Evolutionary conservation across 2,329 filamentous ascomycete genomes (phyloP), one percentile per base, ranked within the genome.

Genomic region (Aspergillus tanneri): DNA sequence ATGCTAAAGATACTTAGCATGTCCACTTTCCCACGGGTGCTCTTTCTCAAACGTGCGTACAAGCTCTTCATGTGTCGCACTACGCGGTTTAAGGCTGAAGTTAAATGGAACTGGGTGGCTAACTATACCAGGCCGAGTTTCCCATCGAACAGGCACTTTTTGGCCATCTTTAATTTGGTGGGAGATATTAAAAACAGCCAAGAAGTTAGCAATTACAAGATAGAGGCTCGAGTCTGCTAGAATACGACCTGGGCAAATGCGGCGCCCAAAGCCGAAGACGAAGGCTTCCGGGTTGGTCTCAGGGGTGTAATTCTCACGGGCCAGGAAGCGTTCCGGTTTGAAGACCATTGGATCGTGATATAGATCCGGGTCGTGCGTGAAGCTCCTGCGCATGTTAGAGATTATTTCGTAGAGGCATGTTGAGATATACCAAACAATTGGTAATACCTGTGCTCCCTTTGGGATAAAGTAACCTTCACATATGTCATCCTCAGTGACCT

Each of bases 261-360:
- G 44, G 3, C 58, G 54, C 0, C 58, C 60, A 28, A 58, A 60
- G 1, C 60, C 58, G n/a, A 62, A 61, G 0, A 53, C 49, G 5
- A 60, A 43, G 3, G 59, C 58, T 2, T 63, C 58, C 4, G 71
- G 70, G 45, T 73, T 69, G 8, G 63, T 66, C 47, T 75, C 71
- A 0, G 68, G 61, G 0, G 52, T 36, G n/a, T 62, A 61, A 3
- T 52, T 58, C 1, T 64, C 51, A 0, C 56, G 57, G 2, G 54
- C 55, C 1, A 76, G 48, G 50, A 71, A 74, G 2, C 75, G 67
- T 14, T 74, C 71, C 0, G 75, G 75, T 0, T 68, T 65, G 65
- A 77, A 77, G 0, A 30, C 45, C 55, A 66, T 64, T 0, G 71
- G 67, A 2, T 70, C 60, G 5, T 50, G 56, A 44, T 72, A 74